Conservation (phyloP, 108 stramenopile genomes). For the Cylindrotheca fusiformis region DNA sequence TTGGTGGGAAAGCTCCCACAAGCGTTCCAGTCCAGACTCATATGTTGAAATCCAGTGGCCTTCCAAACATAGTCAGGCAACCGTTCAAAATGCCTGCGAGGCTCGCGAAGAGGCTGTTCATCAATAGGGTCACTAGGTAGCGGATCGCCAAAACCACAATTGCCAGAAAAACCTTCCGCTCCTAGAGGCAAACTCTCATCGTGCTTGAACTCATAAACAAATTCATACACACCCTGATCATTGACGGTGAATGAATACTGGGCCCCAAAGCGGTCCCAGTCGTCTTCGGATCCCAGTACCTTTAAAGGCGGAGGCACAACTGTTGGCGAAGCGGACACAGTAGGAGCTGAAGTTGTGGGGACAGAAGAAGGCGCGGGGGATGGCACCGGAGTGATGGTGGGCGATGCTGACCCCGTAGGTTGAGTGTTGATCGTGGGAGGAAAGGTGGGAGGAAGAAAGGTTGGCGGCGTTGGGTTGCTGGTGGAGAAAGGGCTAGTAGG, state of each 20-base stretch:
- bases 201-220: constrained; percentile 34
- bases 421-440: background rate
- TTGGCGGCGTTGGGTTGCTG: background rate
- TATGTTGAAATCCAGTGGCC: constrained; percentile 33
- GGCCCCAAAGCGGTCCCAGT: background rate
- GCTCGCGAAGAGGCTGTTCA: constrained; percentile 7
- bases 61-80: constrained; percentile 33
- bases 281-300: background rate
- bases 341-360: background rate
- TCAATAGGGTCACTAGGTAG: constrained; percentile 1
- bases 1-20: constrained; percentile 24
- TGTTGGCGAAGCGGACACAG: background rate
- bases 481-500: background rate
- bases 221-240: constrained; percentile 38
- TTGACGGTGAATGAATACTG: constrained; percentile 22
- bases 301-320: background rate
- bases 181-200: constrained; percentile 21
- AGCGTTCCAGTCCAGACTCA: constrained; percentile 30
- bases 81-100: constrained; percentile 20
- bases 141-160: constrained; percentile 14
- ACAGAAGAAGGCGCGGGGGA: background rate
- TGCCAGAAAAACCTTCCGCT: background rate
- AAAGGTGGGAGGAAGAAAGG: background rate
- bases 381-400: background rate
- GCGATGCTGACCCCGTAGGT: background rate